Conservation (phyloP, 164 flowering plant genomes). For the Saururus chinensis region DNA sequence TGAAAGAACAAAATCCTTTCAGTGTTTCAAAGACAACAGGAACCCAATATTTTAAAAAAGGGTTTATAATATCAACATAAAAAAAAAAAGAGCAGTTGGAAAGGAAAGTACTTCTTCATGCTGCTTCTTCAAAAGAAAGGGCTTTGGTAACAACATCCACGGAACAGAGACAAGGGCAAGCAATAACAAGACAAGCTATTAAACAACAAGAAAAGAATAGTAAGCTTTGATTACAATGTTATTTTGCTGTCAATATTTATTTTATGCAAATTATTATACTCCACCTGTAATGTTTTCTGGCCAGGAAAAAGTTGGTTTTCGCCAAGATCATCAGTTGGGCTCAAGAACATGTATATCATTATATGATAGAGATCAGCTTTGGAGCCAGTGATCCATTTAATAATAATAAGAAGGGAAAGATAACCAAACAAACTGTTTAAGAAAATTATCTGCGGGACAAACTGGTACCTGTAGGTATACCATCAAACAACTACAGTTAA, state of each 20-base stretch:
- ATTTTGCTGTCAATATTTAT: background rate
- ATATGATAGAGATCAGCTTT: slow-evolving; percentile 86
- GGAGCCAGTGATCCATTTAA: slow-evolving; percentile 94
- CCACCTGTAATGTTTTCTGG: slow-evolving; percentile 78
- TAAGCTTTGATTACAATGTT: background rate
- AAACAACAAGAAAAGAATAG: slow-evolving; percentile 6
- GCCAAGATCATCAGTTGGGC: slow-evolving; percentile 94
- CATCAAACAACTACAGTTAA: background rate
- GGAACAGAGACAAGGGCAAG: slow-evolving; percentile 88
- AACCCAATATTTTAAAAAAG: background rate
- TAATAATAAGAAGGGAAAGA: slow-evolving; percentile 73
- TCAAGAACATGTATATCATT: slow-evolving; percentile 96
- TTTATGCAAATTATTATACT: background rate
- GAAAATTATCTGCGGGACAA: slow-evolving; percentile 88
- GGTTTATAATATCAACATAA: background rate
- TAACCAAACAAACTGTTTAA: slow-evolving; percentile 89
- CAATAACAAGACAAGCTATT: slow-evolving; percentile 57
- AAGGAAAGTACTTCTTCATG: slow-evolving; percentile 45
- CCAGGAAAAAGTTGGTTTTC: slow-evolving; percentile 93
- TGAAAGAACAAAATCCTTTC: slow-evolving; percentile 22
- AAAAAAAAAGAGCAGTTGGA: background rate
- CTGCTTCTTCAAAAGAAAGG: slow-evolving; percentile 81
- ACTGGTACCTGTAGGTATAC: slow-evolving; percentile 72
- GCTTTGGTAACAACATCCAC: slow-evolving; percentile 98
- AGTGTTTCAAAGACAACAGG: background rate